Percentiles rank a stretch among this genome's conserved stretches.
Evolutionary conservation across 257 asterid genomes (phyloP).

Genomic region (Ajuga chamaepitys): DNA sequence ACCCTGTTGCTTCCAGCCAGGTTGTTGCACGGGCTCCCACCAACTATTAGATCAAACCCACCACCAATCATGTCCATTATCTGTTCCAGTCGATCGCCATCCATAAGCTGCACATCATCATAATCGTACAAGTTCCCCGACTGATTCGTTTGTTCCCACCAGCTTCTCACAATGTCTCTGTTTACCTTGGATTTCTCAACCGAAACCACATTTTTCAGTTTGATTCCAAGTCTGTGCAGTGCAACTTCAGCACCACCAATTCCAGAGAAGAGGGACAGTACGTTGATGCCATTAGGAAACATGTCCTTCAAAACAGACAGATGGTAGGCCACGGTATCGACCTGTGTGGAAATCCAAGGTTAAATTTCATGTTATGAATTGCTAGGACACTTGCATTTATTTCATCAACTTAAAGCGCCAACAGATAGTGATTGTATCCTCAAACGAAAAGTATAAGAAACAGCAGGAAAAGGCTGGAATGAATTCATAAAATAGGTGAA

Average conservation of each 20-base stretch:
- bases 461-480: not conserved
- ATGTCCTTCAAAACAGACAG: conserved; percentile 63
- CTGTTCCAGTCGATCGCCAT: conserved; percentile 29
- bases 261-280: conserved; percentile 81
- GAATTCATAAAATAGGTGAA: not conserved
- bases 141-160: conserved; percentile 95
- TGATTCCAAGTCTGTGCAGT: conserved; percentile 71
- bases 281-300: conserved; percentile 60
- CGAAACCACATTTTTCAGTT: conserved; percentile 53
- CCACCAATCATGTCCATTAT: conserved; percentile 26
- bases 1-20: conserved; percentile 73
- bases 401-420: not conserved
- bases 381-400: not conserved
- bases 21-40: conserved; percentile 85
- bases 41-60: conserved; percentile 46
- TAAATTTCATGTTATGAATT: not conserved
- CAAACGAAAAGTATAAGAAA: not conserved
- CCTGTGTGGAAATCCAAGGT: conserved; percentile 27
- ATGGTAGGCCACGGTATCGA: conserved; percentile 88
- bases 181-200: conserved; percentile 66
- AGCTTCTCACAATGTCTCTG: conserved; percentile 57
- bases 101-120: conserved; percentile 48
- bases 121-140: conserved; percentile 43
- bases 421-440: not conserved
- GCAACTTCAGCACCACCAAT: conserved; percentile 97